Base-by-base conservation (phyloP, 2,329 filamentous ascomycete genomes). In the Anthostomella pinea region DNA sequence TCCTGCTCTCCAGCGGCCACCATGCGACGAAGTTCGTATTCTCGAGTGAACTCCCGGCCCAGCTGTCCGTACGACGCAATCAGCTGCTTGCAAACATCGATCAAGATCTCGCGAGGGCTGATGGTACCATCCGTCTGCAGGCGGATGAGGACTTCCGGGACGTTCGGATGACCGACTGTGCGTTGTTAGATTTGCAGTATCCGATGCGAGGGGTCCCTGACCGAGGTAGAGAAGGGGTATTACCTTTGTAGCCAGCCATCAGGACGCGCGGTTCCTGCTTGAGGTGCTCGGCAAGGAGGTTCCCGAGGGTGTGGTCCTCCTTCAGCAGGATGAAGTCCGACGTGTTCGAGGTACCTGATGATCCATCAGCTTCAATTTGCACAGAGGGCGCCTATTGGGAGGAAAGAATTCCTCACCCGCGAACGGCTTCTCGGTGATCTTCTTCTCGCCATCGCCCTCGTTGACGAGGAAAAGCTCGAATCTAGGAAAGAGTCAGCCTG, bases 321-420 rank as follows among this genome's bases (percentile, higher is more conserved):
- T 96, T 97, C 67, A 88, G 87, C 67, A 98, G 82, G 41, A 87
- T 81, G 69, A 98, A 98, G 65, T 96, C 86, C 8, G 88, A 86
- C n/a, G 87, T 89, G 62, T 95, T 95, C 15, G 91, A 87, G 60
- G 95, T 89, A 58, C 88, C 89, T 93, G 41, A 30, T 30, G 20
- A 33, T 36, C n/a, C 8, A 20, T 37, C 23, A 40, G 26, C 36
- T 24, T 35, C 18, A 13, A 16, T n/a, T 5, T 22, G n/a, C 11
- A 27, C 23, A 11, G 16, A 6, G 59, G 19, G 11, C 21, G 13
- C 20, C 28, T 30, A 35, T 25, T 32, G n/a, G 38, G 21, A 15
- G 28, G 13, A 22, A 30, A 19, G 21, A 19, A 23, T 5, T 22
- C 67, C 84, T 65, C 73, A 95, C 91, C 87, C 39, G 90, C 93